Percentiles rank a stretch among this genome's conserved stretches.
These are phyloP conservation scores for Aspergillus proliferans DNA, from an alignment of 2,329 filamentous ascomycete species.

Conservation along the genomic window DNA sequence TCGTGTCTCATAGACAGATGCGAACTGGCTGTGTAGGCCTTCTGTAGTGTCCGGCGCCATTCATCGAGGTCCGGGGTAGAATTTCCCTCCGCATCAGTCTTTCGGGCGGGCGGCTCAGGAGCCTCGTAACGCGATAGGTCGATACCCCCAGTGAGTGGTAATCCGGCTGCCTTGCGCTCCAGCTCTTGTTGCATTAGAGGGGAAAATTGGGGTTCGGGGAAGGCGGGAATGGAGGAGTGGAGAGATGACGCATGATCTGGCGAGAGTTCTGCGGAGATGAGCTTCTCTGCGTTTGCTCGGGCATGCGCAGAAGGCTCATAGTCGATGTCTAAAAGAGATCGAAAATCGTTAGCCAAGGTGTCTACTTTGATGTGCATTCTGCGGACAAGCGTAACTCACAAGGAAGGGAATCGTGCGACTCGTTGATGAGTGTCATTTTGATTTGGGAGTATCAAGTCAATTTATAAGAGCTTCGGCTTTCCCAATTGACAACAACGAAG, in stretches of 20 bases:
- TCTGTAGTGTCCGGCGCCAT: slow-evolving; percentile 48
- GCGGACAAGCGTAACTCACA: slow-evolving; percentile 51
- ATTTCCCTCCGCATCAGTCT: slow-evolving; percentile 17
- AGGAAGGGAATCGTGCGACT: slow-evolving; percentile 72
- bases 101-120: slow-evolving; percentile 52
- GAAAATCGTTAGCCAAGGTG: slow-evolving; percentile 6
- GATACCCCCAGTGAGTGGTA: slow-evolving; percentile 57
- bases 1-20: slow-evolving; percentile 53
- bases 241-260: slow-evolving; percentile 43
- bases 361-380: slow-evolving; percentile 2
- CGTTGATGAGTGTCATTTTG: slow-evolving; percentile 61
- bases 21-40: slow-evolving; percentile 53
- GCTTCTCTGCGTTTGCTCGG: slow-evolving; percentile 60
- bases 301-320: slow-evolving; percentile 55
- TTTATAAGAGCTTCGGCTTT: background rate
- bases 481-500: background rate
- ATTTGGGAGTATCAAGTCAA: background rate
- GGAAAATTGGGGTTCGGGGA: slow-evolving; percentile 53
- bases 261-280: slow-evolving; percentile 63
- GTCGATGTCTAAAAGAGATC: slow-evolving; percentile 65
- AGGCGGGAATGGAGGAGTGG: slow-evolving; percentile 55
- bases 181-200: slow-evolving; percentile 64
- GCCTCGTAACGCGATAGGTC: slow-evolving; percentile 80
- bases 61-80: slow-evolving; percentile 32
- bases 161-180: slow-evolving; percentile 55